Evolutionary conservation across 1,284 basidiomycete species (phyloP).

Genomic region (Leccinum angustisporum): DNA sequence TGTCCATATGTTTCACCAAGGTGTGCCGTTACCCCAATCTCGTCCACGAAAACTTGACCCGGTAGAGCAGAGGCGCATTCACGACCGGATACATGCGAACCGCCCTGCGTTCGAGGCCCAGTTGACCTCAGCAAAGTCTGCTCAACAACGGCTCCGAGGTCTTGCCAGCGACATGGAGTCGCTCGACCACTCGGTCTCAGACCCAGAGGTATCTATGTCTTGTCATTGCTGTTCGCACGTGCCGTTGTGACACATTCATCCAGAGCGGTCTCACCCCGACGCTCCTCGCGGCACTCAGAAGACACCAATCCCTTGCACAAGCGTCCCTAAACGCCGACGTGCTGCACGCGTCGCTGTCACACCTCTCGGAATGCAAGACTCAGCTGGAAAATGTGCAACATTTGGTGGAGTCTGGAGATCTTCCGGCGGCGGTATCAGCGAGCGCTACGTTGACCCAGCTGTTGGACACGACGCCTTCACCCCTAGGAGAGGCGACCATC

Average conservation of each 20-base stretch:
- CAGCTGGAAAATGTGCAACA: constrained; percentile 44
- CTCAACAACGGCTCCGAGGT: constrained; percentile 56
- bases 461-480: constrained; percentile 49
- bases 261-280: constrained; percentile 68
- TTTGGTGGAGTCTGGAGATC: constrained; percentile 53
- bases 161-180: constrained; percentile 54
- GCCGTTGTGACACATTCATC: constrained; percentile 12
- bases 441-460: constrained; percentile 43
- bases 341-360: constrained; percentile 48
- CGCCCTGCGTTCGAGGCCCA: constrained; percentile 64
- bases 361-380: constrained; percentile 51
- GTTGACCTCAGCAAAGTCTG: constrained; percentile 56
- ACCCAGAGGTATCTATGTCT: constrained; percentile 50
- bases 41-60: constrained; percentile 5
- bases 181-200: constrained; percentile 49
- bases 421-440: constrained; percentile 57
- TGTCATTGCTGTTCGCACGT: not conserved
- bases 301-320: constrained; percentile 62
- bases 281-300: constrained; percentile 49
- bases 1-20: constrained; percentile 65
- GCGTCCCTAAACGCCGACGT: constrained; percentile 54
- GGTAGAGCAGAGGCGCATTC: constrained; percentile 53
- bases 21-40: constrained; percentile 37
- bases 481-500: constrained; percentile 51
- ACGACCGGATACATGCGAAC: constrained; percentile 65